Conservation (phyloP, 352 stramenopile species). For the Globisporangium heterothallicum region DNA sequence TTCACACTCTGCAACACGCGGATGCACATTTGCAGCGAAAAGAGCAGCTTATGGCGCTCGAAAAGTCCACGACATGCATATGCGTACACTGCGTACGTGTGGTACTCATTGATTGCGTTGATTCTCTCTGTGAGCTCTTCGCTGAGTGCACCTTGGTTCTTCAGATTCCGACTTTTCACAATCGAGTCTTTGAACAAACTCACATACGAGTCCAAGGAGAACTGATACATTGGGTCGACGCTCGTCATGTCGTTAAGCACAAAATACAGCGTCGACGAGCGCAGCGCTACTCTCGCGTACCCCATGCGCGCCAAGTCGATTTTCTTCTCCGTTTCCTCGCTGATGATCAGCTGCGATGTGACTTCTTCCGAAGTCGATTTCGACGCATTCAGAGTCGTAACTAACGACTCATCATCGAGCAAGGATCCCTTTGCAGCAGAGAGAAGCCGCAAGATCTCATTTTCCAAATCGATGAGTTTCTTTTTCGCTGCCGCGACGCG, state of each 20-base stretch:
- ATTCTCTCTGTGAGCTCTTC: conserved; percentile 85
- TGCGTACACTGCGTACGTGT: conserved; percentile 94
- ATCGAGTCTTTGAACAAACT: conserved; percentile 94
- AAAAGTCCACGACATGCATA: conserved; percentile 95
- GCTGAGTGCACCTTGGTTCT: conserved; percentile 71
- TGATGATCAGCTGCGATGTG: conserved; percentile 88
- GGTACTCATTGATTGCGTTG: conserved; percentile 93
- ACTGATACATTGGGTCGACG: conserved; percentile 98
- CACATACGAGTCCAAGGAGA: conserved; percentile 93
- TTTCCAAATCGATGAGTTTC: conserved; percentile 94
- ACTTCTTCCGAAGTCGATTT: conserved; percentile 95
- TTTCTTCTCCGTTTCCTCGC: conserved; percentile 93
- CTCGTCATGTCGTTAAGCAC: conserved; percentile 93
- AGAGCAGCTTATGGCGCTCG: conserved; percentile 94
- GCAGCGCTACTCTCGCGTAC: conserved; percentile 88
- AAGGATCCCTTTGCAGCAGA: conserved; percentile 90
- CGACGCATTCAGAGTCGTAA: conserved; percentile 93
- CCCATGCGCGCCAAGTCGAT: conserved; percentile 93
- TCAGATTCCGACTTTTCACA: conserved; percentile 74
- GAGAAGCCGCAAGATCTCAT: conserved; percentile 92
- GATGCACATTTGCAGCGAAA: conserved; percentile 93
- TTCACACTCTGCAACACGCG: conserved; percentile 88
- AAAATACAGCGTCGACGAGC: conserved; percentile 95
- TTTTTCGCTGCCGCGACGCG: conserved; percentile 92
- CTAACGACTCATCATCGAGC: conserved; percentile 91